Conservation (phyloP, 768 basidiomycete genomes). For the Boletus bicolor region DNA sequence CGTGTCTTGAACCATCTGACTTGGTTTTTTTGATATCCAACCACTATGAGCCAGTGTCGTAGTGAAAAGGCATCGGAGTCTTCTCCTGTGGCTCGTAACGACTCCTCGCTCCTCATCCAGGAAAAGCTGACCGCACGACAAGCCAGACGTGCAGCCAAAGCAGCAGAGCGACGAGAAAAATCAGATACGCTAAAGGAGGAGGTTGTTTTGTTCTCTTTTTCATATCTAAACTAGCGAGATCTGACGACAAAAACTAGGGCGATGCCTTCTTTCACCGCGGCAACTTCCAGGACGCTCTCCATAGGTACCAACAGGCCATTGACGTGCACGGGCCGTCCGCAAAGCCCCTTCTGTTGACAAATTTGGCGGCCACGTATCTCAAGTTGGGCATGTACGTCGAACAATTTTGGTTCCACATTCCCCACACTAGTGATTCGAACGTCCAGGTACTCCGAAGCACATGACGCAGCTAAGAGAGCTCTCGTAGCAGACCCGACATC, state of each 20-base stretch:
- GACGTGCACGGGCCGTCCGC: constrained; percentile 31
- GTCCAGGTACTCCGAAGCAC: constrained; percentile 28
- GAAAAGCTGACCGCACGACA: constrained; percentile 7
- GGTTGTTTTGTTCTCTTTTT: not conserved
- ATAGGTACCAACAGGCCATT: constrained; percentile 41
- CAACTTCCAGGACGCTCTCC: constrained; percentile 37
- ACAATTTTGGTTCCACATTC: not conserved
- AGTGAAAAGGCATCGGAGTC: not conserved
- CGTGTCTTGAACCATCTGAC: not conserved
- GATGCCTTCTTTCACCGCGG: constrained; percentile 40
- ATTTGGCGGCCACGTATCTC: constrained; percentile 42
- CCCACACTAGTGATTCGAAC: not conserved
- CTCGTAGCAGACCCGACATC: constrained; percentile 30
- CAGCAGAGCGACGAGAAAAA: constrained; percentile 14
- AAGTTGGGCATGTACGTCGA: constrained; percentile 37
- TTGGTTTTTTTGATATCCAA: not conserved
- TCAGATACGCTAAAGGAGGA: constrained; percentile 30
- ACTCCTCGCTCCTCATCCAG: not conserved
- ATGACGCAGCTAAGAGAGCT: constrained; percentile 26
- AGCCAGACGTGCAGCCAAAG: constrained; percentile 17
- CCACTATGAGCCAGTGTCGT: not conserved
- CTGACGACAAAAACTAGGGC: constrained; percentile 32
- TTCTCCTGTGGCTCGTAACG: not conserved
- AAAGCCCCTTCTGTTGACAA: constrained; percentile 38
- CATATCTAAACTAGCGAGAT: no score